Conservation (phyloP, 2,329 filamentous ascomycete genomes). For the Alternaria tenuissima region DNA sequence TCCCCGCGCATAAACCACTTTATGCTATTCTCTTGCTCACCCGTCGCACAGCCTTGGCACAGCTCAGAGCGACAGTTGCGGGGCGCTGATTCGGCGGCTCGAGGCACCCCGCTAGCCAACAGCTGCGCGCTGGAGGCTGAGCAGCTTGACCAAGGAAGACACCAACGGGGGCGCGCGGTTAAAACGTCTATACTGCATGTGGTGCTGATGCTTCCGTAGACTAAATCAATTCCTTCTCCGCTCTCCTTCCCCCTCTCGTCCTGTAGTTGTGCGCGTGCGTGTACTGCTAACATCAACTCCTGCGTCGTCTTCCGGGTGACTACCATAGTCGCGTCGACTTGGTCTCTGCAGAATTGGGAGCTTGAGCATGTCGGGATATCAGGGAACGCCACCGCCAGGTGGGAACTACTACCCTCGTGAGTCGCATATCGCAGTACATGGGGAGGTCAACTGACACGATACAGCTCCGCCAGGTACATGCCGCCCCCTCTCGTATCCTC, state of each 20-base stretch:
- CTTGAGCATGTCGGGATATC: conserved; percentile 41
- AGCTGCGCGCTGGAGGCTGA: conserved; percentile 45
- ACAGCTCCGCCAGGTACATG: conserved; percentile 45
- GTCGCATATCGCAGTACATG: conserved; percentile 10
- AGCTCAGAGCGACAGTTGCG: conserved; percentile 12
- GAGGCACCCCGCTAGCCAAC: conserved; percentile 42
- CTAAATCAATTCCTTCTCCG: conserved; percentile 12
- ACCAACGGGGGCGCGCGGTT: conserved; percentile 28
- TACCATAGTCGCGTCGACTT: background rate
- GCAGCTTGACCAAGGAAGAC: conserved; percentile 34
- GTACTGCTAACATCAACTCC: background rate
- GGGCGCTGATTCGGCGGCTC: conserved; percentile 40
- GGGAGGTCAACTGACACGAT: conserved; percentile 20
- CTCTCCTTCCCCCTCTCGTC: conserved; percentile 1
- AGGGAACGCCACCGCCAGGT: conserved; percentile 43
- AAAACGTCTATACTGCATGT: conserved; percentile 25
- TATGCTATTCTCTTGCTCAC: conserved; percentile 12
- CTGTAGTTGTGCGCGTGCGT: conserved; percentile 1
- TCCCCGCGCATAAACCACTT: conserved; percentile 2
- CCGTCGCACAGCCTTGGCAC: conserved; percentile 26
- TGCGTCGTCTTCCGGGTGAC: background rate
- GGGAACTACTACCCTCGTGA: conserved; percentile 50
- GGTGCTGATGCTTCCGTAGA: conserved; percentile 29
- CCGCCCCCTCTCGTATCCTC: background rate
- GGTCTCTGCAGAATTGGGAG: background rate